Evolutionary conservation across 164 flowering plant species (phyloP), one percentile per base, ranked within the genome.

Genomic region (Chloranthus sessilifolius): DNA sequence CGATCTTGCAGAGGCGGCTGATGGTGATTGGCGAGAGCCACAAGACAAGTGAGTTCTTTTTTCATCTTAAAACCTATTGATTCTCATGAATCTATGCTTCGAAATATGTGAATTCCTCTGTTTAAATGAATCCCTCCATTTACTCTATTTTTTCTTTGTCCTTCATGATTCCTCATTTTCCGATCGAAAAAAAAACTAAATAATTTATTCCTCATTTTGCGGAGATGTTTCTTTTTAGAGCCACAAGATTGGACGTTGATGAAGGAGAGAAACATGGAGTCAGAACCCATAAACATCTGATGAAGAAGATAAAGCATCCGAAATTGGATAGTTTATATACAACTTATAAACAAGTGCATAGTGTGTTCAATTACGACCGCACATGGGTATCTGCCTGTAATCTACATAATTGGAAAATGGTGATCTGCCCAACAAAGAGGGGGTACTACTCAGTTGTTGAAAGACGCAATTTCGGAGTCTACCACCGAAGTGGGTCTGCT

Each of bases 1-100:
- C 80, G 5, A 47, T 89, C 50, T 58, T 89, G 67, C 95, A 86
- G 58, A 77, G 95, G 74, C 75, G 97, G 43, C 86, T 89, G 33
- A 55, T 70, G 73, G 71, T 65, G n/a, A 75, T 89, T 48, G 71
- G 85, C 9, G 95, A 67, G 33, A 43, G 31, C 44, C 63, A 85
- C 26, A 83, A 74, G 71, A 61, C 88, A 61, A 89, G 94, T 86
- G 27, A 52, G 55, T 52, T 16, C 9, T 34, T 12, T 8, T 8
- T n/a, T n/a, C n/a, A n/a, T n/a, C n/a, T n/a, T n/a, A 5, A 14
- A 38, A 3, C 17, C 3, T 38, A 14, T 33, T n/a, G n/a, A n/a
- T n/a, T n/a, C n/a, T n/a, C n/a, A n/a, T n/a, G n/a, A n/a, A n/a
- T n/a, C n/a, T n/a, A n/a, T n/a, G n/a, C n/a, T n/a, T n/a, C n/a